These are phyloP conservation scores for Hygrophorus russula DNA, from an alignment of 768 basidiomycete genomes.

Conservation along the genomic window DNA sequence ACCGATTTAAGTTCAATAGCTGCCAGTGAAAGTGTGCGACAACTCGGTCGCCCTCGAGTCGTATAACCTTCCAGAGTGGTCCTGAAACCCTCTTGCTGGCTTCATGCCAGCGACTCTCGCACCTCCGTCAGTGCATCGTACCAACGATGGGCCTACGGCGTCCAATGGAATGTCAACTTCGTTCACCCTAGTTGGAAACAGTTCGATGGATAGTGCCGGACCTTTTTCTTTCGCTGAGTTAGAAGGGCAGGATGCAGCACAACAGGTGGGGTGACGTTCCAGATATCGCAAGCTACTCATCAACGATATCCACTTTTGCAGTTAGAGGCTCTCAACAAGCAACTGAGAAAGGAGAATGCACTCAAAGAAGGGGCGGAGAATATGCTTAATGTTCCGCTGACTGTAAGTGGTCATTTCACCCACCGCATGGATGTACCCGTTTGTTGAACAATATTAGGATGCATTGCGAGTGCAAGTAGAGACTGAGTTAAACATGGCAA, in stretches of 20 bases:
- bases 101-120: background rate
- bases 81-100: background rate
- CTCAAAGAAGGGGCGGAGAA: constrained; percentile 93
- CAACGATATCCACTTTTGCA: constrained; percentile 15
- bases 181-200: constrained; percentile 8
- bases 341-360: constrained; percentile 64
- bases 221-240: constrained; percentile 28
- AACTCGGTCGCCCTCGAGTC: too few relatives aligned
- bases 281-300: background rate
- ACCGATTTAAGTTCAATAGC: too few relatives aligned
- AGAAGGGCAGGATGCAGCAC: constrained; percentile 31
- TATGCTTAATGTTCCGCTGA: constrained; percentile 57
- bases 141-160: constrained; percentile 1
- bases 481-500: constrained; percentile 67
- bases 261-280: constrained; percentile 27
- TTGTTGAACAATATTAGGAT: constrained; percentile 27
- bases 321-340: constrained; percentile 58
- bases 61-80: too few relatives aligned
- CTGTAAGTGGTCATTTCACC: constrained; percentile 24
- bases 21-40: too few relatives aligned
- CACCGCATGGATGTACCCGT: constrained; percentile 3
- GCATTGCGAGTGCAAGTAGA: constrained; percentile 63
- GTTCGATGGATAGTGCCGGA: constrained; percentile 12
- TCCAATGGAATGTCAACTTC: constrained; percentile 9
- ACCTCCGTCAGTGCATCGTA: background rate